Conservation (phyloP, 2,329 filamentous ascomycete species). For the Sordariomycetes sp. region DNA sequence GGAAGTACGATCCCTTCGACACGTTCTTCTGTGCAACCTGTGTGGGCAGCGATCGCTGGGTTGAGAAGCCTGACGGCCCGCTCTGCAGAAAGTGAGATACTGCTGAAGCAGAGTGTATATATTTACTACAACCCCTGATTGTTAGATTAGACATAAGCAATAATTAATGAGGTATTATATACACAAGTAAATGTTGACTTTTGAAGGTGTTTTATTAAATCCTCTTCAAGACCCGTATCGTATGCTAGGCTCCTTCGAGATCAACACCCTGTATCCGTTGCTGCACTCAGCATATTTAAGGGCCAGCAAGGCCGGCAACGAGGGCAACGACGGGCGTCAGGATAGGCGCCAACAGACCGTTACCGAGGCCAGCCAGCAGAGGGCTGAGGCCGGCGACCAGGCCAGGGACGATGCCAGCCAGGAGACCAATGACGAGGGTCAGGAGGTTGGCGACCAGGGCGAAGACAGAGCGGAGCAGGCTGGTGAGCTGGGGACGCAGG, state of each 20-base stretch:
- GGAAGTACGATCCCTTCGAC: constrained; percentile 18
- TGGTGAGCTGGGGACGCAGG: constrained; percentile 13
- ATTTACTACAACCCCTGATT: no score
- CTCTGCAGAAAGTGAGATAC: constrained; percentile 7
- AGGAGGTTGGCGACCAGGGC: constrained; percentile 15
- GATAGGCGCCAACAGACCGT: constrained; percentile 14
- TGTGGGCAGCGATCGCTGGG: constrained; percentile 23
- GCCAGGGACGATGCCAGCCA: constrained; percentile 13
- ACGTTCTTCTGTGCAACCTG: constrained; percentile 28
- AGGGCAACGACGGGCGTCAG: constrained; percentile 13
- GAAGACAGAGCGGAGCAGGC: constrained; percentile 17
- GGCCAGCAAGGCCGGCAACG: constrained; percentile 9
- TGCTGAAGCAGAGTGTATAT: no score
- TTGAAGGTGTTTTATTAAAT: no score
- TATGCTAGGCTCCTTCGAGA: no score
- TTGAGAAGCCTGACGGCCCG: constrained; percentile 13
- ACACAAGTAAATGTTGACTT: no score
- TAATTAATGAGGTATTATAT: no score
- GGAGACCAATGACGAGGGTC: constrained; percentile 12
- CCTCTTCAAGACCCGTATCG: no score
- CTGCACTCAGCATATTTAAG: neutral
- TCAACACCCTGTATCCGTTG: no score
- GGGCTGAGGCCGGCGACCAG: constrained; percentile 14
- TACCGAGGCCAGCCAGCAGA: constrained; percentile 15
- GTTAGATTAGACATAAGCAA: no score